Conservation (phyloP, 345 rosid species). For the Xanthoceras sorbifolium region DNA sequence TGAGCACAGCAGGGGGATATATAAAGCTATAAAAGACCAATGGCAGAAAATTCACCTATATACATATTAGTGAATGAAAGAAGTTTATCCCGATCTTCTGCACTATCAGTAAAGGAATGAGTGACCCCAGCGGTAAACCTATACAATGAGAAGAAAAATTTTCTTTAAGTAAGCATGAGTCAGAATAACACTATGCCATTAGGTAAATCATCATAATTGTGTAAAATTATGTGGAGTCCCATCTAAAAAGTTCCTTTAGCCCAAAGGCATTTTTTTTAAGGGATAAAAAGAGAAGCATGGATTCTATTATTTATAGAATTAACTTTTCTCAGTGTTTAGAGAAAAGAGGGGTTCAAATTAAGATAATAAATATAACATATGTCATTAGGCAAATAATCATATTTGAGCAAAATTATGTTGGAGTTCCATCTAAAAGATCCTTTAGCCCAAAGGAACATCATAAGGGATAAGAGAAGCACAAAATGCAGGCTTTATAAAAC, state of each 20-base stretch:
- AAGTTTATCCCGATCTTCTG: constrained; percentile 73
- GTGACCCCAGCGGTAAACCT: constrained; percentile 85
- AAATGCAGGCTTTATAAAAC: neutral
- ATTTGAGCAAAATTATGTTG: neutral
- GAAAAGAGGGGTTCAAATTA: neutral
- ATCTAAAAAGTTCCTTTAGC: neutral
- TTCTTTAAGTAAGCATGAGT: neutral
- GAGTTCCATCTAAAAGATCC: neutral
- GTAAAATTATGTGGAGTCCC: neutral
- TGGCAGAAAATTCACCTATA: constrained; percentile 52
- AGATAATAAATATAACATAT: neutral
- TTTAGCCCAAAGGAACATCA: neutral
- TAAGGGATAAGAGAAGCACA: neutral
- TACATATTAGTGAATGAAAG: constrained; percentile 72
- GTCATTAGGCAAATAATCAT: neutral
- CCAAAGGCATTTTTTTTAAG: neutral
- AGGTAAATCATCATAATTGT: neutral
- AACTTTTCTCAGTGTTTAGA: neutral
- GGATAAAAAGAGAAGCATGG: neutral
- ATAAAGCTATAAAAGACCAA: neutral
- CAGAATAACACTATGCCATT: neutral
- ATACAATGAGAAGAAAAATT: constrained; percentile 14
- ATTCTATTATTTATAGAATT: neutral
- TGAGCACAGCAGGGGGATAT: neutral
- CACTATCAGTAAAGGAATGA: constrained; percentile 90